These are phyloP conservation scores for Actinomucor elegans DNA, from an alignment of 371 early-diverging fungal genomes.

Conservation along the genomic window DNA sequence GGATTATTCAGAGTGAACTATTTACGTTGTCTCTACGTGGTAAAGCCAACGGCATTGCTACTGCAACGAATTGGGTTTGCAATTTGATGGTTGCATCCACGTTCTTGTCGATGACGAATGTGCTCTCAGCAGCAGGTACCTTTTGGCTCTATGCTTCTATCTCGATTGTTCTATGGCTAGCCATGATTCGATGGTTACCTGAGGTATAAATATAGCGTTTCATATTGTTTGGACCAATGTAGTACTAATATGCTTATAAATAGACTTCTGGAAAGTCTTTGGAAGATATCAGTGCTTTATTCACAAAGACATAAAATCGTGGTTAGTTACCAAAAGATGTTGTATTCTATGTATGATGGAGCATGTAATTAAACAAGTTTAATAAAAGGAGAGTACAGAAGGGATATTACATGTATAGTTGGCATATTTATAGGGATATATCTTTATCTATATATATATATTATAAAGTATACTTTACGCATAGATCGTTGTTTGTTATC, in stretches of 20 bases:
- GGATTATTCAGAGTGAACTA: slow-evolving; percentile 60
- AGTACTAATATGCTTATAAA: not conserved
- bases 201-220: slow-evolving; percentile 25
- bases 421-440: too few species aligned
- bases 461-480: too few species aligned
- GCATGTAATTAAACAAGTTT: too few species aligned
- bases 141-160: slow-evolving; percentile 60
- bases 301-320: too few species aligned
- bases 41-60: slow-evolving; percentile 60
- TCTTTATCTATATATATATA: too few species aligned
- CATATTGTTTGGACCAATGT: not conserved
- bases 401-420: too few species aligned
- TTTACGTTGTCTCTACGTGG: slow-evolving; percentile 58
- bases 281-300: slow-evolving; percentile 17
- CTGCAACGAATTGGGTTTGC: slow-evolving; percentile 59
- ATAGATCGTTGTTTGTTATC: too few species aligned
- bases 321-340: too few species aligned
- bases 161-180: slow-evolving; percentile 53
- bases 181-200: slow-evolving; percentile 47
- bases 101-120: slow-evolving; percentile 54
- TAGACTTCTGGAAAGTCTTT: slow-evolving; percentile 23
- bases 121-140: slow-evolving; percentile 53
- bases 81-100: slow-evolving; percentile 55
- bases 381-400: too few species aligned
- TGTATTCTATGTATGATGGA: too few species aligned